Evolutionary conservation across 1,139 yeast species (phyloP), one percentile per base, ranked within the genome.

Genomic region (Arxiozyma telluris): DNA sequence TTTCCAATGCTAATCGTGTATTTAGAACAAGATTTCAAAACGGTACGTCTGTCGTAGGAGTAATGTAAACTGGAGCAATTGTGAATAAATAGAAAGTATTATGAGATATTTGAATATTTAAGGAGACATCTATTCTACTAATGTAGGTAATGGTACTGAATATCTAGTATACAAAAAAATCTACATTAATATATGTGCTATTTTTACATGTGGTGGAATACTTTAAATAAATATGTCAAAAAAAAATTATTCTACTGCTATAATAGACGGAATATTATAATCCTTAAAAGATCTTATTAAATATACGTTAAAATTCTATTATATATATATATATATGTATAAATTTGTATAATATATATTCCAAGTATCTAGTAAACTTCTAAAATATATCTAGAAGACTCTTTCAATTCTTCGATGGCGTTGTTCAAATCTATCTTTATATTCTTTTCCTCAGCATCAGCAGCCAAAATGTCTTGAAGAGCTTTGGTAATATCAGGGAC

Each of bases 401-500:
- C 98, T 77, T 93, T 93, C 83, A 93, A 78, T 58, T 88, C 95
- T 72, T 93, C 98, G 65, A 91, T 89, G 52, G 83, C 89, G 68
- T 83, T 82, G 52, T 84, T 82, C 58, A 85, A 79, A 65, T 91
- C 95, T 57, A 90, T 75, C 60, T 76, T 81, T 57, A 77, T 78
- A 55, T 93, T 94, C 54, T 76, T 78, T 61, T 75, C 76, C 53
- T 75, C 75, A 42, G 96, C 96, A 59, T 88, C 96, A 53, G 81
- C 79, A 22, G 71, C 70, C 52, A 90, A 78, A 64, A 93, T 87
- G 62, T 88, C 96, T 66, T 86, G 87, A 62, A 93, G 76, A 63
- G 96, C 95, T 50, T 86, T 88, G 56, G 96, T 88, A 64, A 93
- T 87, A 71, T 91, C 97, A 20, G 98, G 97, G 64, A 93, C 98